These are phyloP conservation scores for Scedosporium boydii DNA, from an alignment of 2,329 filamentous ascomycete genomes.

Conservation along the genomic window DNA sequence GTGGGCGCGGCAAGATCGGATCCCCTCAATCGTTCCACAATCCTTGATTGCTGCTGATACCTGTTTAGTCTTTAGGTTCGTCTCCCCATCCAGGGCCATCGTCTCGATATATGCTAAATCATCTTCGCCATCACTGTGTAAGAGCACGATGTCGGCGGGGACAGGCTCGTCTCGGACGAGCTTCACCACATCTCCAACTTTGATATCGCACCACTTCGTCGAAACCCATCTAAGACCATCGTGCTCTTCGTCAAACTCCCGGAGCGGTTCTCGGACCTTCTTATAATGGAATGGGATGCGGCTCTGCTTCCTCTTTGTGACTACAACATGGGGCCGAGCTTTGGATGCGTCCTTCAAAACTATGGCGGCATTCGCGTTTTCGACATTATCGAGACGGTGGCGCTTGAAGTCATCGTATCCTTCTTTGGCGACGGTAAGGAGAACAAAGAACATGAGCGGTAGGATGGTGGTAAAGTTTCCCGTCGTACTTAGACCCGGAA, in stretches of 20 bases:
- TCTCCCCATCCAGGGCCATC: slow-evolving; percentile 77
- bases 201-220: slow-evolving; percentile 33
- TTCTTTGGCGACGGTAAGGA: slow-evolving; percentile 75
- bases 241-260: slow-evolving; percentile 51
- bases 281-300: slow-evolving; percentile 8
- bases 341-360: slow-evolving; percentile 18
- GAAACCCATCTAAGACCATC: slow-evolving; percentile 40
- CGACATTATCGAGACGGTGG: slow-evolving; percentile 70
- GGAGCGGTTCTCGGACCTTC: slow-evolving; percentile 4
- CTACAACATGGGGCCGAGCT: slow-evolving; percentile 2
- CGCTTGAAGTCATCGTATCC: slow-evolving; percentile 78
- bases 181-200: slow-evolving; percentile 39
- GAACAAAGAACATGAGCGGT: slow-evolving; percentile 66
- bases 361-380: slow-evolving; percentile 52
- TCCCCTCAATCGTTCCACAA: slow-evolving; percentile 44
- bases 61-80: slow-evolving; percentile 71
- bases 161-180: slow-evolving; percentile 62
- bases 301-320: neutral
- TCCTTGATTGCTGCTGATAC: slow-evolving; percentile 49
- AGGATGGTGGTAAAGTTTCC: slow-evolving; percentile 67
- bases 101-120: slow-evolving; percentile 76
- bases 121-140: slow-evolving; percentile 70
- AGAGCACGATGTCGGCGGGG: slow-evolving; percentile 72
- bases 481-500: slow-evolving; percentile 67
- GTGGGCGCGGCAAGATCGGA: slow-evolving; percentile 47